A percentile compares a stretch with the other conserved stretches of the same genome.
These are phyloP conservation scores for Nicotiana noctiflora DNA, from an alignment of 257 asterid species.

Conservation along the genomic window DNA sequence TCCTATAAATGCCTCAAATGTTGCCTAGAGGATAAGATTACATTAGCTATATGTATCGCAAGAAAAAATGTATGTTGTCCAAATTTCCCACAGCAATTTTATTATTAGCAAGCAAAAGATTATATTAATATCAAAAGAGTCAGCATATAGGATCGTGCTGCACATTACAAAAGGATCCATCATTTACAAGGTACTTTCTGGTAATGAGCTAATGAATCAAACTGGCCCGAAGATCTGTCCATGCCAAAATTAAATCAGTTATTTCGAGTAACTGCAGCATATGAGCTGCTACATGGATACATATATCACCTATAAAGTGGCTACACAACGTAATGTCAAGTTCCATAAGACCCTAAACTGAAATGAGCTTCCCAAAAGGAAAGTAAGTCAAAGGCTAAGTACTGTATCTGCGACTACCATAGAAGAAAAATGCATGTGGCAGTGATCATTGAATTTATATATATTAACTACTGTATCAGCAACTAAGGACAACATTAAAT, in stretches of 20 bases:
- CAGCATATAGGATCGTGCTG: not conserved
- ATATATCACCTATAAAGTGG: not conserved
- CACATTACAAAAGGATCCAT: not conserved
- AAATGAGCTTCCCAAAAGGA: not conserved
- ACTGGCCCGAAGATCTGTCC: not conserved
- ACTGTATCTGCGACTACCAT: not conserved
- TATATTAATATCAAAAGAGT: not conserved
- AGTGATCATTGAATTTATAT: not conserved
- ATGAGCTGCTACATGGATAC: not conserved
- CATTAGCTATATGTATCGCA: not conserved
- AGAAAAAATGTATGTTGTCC: not conserved
- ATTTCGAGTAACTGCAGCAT: not conserved
- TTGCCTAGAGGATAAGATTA: conserved; percentile 43
- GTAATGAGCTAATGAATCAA: not conserved
- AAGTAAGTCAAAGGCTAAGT: not conserved
- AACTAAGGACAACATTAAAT: not conserved
- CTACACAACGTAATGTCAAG: not conserved
- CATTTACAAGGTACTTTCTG: not conserved
- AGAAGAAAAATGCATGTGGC: not conserved
- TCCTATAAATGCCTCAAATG: conserved; percentile 91
- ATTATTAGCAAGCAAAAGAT: not conserved
- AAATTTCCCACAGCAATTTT: not conserved
- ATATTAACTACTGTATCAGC: not conserved
- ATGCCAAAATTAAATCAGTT: not conserved
- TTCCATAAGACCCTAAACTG: not conserved